These are phyloP conservation scores for Epichloe coenophiala DNA, from an alignment of 2,329 filamentous ascomycete genomes.

Conservation along the genomic window DNA sequence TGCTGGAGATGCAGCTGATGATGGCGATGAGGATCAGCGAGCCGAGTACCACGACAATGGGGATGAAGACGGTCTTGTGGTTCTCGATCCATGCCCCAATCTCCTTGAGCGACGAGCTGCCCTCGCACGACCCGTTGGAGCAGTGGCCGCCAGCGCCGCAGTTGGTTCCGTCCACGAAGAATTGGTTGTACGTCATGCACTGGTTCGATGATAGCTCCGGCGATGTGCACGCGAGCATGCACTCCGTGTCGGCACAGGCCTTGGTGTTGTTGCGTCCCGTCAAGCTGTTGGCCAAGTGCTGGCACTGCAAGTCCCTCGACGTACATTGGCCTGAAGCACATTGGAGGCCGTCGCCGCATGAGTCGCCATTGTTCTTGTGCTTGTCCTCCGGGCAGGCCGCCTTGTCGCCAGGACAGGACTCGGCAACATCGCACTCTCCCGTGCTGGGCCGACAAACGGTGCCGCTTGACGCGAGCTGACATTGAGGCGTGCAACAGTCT, in stretches of 20 bases:
- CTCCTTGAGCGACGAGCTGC: constrained; percentile 54
- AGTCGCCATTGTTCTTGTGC: constrained; percentile 53
- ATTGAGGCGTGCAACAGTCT: constrained; percentile 59
- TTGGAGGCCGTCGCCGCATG: constrained; percentile 56
- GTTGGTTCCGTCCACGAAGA: constrained; percentile 83
- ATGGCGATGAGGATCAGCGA: constrained; percentile 58
- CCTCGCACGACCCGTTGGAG: constrained; percentile 62
- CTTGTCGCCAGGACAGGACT: constrained; percentile 62
- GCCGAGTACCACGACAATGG: constrained; percentile 55
- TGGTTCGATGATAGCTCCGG: constrained; percentile 50
- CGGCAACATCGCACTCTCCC: constrained; percentile 72
- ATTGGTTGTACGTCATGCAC: constrained; percentile 71
- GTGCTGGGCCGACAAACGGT: constrained; percentile 71
- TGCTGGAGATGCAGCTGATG: constrained; percentile 49
- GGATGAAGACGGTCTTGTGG: constrained; percentile 74
- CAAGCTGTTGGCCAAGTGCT: constrained; percentile 64
- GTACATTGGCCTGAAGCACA: constrained; percentile 95
- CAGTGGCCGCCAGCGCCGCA: constrained; percentile 78
- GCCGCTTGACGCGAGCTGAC: constrained; percentile 50
- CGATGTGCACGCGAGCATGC: constrained; percentile 62
- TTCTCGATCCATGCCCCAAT: constrained; percentile 62
- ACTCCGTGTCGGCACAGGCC: constrained; percentile 55
- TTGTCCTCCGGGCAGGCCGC: constrained; percentile 63
- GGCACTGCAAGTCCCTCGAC: constrained; percentile 79
- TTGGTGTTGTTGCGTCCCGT: constrained; percentile 63